These are phyloP conservation scores for Aspergillus asperescens DNA, from an alignment of 495 filamentous ascomycete species.

Conservation along the genomic window DNA sequence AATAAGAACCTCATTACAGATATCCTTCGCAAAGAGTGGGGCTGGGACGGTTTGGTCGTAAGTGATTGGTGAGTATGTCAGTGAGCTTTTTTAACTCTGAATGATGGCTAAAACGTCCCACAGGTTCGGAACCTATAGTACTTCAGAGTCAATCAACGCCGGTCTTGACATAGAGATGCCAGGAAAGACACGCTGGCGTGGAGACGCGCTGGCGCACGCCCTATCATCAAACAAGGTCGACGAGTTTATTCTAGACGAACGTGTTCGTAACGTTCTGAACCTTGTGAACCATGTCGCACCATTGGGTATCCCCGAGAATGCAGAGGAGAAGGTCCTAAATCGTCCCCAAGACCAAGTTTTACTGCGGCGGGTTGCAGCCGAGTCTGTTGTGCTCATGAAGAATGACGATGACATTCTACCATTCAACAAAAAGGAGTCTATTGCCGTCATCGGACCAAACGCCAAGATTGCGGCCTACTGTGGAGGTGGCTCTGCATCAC, in stretches of 20 bases:
- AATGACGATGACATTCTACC: conserved; percentile 64
- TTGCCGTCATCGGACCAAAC: conserved; percentile 79
- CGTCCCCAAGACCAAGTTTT: conserved; percentile 60
- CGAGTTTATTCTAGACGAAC: conserved; percentile 53
- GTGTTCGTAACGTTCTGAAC: conserved; percentile 58
- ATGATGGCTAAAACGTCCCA: not conserved
- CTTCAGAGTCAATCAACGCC: conserved; percentile 59
- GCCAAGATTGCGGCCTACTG: conserved; percentile 69
- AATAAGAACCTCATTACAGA: conserved; percentile 57
- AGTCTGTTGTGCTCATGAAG: conserved; percentile 74
- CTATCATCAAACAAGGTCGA: conserved; percentile 55
- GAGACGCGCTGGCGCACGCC: conserved; percentile 53
- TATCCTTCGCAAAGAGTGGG: conserved; percentile 67
- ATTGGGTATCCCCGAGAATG: conserved; percentile 55
- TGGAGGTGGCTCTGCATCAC: conserved; percentile 74
- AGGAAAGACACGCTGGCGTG: conserved; percentile 61
- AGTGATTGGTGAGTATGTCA: conserved; percentile 57
- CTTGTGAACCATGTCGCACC: conserved; percentile 59
- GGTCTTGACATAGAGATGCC: conserved; percentile 76
- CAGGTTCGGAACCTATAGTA: conserved; percentile 61
- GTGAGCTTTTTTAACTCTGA: not conserved
- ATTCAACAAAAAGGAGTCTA: conserved; percentile 53
- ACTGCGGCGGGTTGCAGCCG: conserved; percentile 60
- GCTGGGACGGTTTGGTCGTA: conserved; percentile 64
- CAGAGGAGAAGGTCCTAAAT: conserved; percentile 58